phyloP scores from a whole-genome alignment of 2,329 filamentous ascomycete genomes.

The Pseudomassariella vexata region DNA sequence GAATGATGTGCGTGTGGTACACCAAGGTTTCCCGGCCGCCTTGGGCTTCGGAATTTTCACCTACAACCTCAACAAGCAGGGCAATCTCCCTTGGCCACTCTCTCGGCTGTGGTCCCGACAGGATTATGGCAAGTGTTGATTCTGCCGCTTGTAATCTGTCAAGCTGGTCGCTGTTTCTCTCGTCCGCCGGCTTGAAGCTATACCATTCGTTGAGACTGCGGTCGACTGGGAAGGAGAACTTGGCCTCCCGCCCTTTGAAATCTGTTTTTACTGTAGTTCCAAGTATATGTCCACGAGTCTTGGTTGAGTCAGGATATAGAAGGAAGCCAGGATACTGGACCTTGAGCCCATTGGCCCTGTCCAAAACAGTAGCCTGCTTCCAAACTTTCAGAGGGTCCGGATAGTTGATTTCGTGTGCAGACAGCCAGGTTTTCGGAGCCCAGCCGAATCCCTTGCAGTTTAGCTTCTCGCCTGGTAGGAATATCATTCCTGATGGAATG shows the following conservation, averaged over 20 bases:
- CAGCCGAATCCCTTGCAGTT: slow-evolving; percentile 1
- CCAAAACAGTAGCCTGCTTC: slow-evolving; percentile 1
- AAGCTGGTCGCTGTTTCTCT: neutral
- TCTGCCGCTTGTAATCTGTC: neutral
- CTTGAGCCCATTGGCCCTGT: slow-evolving; percentile 1
- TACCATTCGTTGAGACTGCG: slow-evolving; percentile 5
- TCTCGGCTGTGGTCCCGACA: neutral
- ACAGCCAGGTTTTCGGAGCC: slow-evolving; percentile 5
- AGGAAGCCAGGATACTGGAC: slow-evolving; percentile 5
- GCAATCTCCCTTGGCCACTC: slow-evolving; percentile 5
- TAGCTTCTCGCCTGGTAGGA: slow-evolving; percentile 2
- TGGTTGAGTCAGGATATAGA: slow-evolving; percentile 1
- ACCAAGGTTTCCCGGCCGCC: neutral
- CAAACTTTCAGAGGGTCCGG: slow-evolving; percentile 3
- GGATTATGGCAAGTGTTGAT: slow-evolving; percentile 2
- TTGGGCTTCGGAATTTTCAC: neutral
- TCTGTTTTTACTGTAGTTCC: slow-evolving; percentile 1
- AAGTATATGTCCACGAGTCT: slow-evolving; percentile 1
- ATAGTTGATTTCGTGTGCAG: slow-evolving; percentile 4
- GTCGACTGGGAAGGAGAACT: slow-evolving; percentile 5
- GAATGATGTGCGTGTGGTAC: slow-evolving; percentile 2
- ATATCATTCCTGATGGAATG: slow-evolving; percentile 4
- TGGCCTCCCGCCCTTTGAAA: neutral
- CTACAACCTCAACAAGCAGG: slow-evolving; percentile 2
- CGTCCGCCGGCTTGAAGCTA: slow-evolving; percentile 1